These are phyloP conservation scores for Cryptococcus jaspeensis DNA, from an alignment of 1,284 basidiomycete genomes.

Conservation along the genomic window DNA sequence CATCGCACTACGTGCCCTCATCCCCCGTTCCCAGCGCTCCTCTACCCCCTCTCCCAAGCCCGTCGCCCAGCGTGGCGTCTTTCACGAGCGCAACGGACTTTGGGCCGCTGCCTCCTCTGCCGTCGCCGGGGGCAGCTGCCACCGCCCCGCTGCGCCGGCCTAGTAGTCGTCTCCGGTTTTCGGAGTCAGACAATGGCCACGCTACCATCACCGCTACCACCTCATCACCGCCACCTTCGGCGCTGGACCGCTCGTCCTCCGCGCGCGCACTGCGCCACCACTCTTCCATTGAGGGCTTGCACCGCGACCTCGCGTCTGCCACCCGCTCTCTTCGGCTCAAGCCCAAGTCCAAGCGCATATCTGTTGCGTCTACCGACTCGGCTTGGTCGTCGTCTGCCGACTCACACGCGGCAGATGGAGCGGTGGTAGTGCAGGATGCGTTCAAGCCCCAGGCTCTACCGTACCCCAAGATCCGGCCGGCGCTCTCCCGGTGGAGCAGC, in stretches of 20 bases:
- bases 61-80: neutral
- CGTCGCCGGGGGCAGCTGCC: neutral
- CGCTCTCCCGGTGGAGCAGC: slow-evolving; percentile 8
- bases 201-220: neutral
- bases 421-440: neutral
- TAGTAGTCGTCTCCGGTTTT: slow-evolving; percentile 17
- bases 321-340: slow-evolving; percentile 1
- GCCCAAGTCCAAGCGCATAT: neutral
- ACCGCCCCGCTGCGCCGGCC: slow-evolving; percentile 5
- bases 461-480: slow-evolving; percentile 17
- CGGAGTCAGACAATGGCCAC: slow-evolving; percentile 5
- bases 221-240: neutral
- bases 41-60: slow-evolving; percentile 8
- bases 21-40: slow-evolving; percentile 8
- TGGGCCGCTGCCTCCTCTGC: slow-evolving; percentile 1
- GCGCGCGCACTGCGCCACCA: slow-evolving; percentile 7
- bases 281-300: slow-evolving; percentile 15
- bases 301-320: slow-evolving; percentile 4
- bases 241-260: slow-evolving; percentile 3
- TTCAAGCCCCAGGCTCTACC: slow-evolving; percentile 19
- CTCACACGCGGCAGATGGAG: no score
- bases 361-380: slow-evolving; percentile 7
- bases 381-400: no score
- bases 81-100: slow-evolving; percentile 4
- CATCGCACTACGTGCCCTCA: neutral